phyloP scores from a whole-genome alignment of 2,329 filamentous ascomycete species.

The Pseudocercospora eumusae region DNA sequence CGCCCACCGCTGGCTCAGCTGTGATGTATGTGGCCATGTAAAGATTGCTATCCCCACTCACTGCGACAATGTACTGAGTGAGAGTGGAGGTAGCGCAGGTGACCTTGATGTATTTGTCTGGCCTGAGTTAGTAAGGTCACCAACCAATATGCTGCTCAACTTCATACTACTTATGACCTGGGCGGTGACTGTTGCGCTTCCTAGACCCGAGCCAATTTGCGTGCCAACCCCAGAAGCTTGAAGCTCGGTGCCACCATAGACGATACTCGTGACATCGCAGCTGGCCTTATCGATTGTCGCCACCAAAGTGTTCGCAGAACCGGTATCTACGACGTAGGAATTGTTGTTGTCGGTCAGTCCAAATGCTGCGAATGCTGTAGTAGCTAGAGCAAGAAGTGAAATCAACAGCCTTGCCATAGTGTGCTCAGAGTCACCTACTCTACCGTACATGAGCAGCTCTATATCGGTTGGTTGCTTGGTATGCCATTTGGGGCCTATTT shows the following conservation, averaged over 20 bases:
- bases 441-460: not conserved
- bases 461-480: too few species aligned
- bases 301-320: slow-evolving; percentile 13
- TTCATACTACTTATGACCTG: slow-evolving; percentile 14
- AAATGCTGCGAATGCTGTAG: slow-evolving; percentile 15
- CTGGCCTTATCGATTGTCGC: slow-evolving; percentile 20
- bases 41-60: slow-evolving; percentile 20
- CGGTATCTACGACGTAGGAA: slow-evolving; percentile 21
- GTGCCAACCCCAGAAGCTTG: slow-evolving; percentile 19
- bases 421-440: not conserved
- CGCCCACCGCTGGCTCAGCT: slow-evolving; percentile 20
- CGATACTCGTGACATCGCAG: slow-evolving; percentile 22
- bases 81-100: slow-evolving; percentile 20
- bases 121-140: not conserved
- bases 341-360: slow-evolving; percentile 18
- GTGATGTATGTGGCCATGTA: slow-evolving; percentile 28
- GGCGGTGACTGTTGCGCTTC: slow-evolving; percentile 20
- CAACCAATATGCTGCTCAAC: not conserved
- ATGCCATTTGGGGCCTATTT: too few species aligned
- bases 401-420: not conserved
- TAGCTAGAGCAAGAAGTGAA: slow-evolving; percentile 9
- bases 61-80: slow-evolving; percentile 21
- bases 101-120: slow-evolving; percentile 24
- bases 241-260: slow-evolving; percentile 18
- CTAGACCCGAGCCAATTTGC: slow-evolving; percentile 22